Evolutionary conservation across 2,329 filamentous ascomycete species (phyloP).

Genomic region (Penicillium vulpinum): DNA sequence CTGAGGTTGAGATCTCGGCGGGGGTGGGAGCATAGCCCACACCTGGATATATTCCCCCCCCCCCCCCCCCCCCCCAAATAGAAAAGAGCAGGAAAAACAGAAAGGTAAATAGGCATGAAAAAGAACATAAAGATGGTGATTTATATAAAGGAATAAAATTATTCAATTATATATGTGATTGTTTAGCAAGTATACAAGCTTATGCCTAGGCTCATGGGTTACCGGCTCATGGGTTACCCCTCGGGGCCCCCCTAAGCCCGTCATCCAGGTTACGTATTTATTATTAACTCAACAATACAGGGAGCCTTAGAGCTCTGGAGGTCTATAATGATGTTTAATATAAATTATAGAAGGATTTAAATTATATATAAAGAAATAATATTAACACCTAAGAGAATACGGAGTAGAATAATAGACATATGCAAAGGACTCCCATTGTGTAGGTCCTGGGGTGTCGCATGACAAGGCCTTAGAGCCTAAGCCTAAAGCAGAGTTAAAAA

Average conservation of each 20-base stretch:
- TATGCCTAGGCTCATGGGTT: neutral
- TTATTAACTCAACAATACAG: neutral
- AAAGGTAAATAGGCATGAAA: neutral
- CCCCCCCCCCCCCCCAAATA: neutral
- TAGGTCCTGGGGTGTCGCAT: neutral
- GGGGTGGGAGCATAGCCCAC: slow-evolving; percentile 3
- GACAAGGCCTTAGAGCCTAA: slow-evolving; percentile 17
- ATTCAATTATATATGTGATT: neutral
- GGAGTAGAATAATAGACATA: too few species aligned
- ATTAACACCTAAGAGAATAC: too few species aligned
- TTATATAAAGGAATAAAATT: neutral
- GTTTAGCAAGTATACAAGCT: neutral
- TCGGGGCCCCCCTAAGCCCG: neutral
- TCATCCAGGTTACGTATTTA: neutral
- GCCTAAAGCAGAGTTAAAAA: slow-evolving; percentile 25
- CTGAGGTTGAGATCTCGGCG: neutral
- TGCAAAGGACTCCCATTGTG: neutral
- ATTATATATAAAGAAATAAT: neutral
- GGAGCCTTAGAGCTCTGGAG: too few species aligned
- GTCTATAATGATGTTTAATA: neutral
- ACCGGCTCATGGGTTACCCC: neutral
- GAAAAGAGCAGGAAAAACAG: neutral
- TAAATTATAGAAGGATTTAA: neutral
- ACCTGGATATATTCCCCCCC: neutral
- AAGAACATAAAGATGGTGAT: neutral